These are phyloP conservation scores for Lantana camara DNA, from an alignment of 257 asterid species.

Conservation along the genomic window DNA sequence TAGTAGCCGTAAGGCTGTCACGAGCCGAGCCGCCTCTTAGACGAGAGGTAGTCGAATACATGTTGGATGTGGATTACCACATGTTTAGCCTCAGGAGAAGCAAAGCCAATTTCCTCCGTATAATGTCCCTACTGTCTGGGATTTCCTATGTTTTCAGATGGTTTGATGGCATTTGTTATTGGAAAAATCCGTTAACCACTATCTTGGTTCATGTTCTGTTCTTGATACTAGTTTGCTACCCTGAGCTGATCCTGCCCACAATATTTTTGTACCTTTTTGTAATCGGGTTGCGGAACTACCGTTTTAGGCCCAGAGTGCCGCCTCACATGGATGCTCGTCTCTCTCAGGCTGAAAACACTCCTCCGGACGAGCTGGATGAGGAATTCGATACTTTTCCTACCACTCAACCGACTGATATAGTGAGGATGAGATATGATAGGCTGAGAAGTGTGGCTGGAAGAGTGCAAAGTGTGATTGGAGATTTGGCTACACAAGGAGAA, in stretches of 20 bases:
- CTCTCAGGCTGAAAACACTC: constrained; percentile 71
- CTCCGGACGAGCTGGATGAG: constrained; percentile 81
- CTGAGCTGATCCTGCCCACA: constrained; percentile 77
- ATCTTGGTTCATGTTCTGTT: constrained; percentile 71
- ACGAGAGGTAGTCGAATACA: constrained; percentile 77
- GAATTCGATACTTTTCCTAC: constrained; percentile 84
- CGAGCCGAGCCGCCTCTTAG: constrained; percentile 89
- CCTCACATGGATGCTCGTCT: constrained; percentile 89
- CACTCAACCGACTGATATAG: constrained; percentile 50
- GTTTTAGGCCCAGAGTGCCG: constrained; percentile 68
- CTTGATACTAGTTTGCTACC: constrained; percentile 78
- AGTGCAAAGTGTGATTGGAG: constrained; percentile 80
- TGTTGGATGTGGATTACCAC: constrained; percentile 80
- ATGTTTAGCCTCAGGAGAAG: constrained; percentile 82
- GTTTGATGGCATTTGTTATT: constrained; percentile 70
- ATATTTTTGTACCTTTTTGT: constrained; percentile 78
- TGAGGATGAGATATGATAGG: constrained; percentile 79
- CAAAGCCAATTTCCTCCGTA: constrained; percentile 84
- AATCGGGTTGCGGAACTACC: constrained; percentile 80
- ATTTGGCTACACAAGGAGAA: constrained; percentile 88
- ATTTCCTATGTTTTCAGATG: constrained; percentile 51
- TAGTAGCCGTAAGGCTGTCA: constrained; percentile 60
- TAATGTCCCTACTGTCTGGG: constrained; percentile 72
- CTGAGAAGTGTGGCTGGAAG: constrained; percentile 67
- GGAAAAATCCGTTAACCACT: constrained; percentile 81